Evolutionary conservation across 1,284 basidiomycete genomes (phyloP).

Genomic region (Boletus semigastroideus): DNA sequence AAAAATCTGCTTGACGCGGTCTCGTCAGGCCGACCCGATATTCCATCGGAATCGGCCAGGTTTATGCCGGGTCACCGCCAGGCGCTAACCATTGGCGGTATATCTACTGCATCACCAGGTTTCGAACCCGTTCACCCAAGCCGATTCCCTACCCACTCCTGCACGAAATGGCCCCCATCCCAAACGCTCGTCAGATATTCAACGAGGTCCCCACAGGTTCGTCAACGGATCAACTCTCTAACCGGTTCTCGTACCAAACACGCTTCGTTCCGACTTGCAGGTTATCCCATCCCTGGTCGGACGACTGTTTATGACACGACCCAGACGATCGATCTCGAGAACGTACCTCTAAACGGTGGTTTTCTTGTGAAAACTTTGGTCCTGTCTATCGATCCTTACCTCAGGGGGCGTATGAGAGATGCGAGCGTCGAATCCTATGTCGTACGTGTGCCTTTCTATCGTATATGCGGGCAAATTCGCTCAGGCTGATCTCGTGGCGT

Average conservation of each 20-base stretch:
- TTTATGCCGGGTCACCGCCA: neutral
- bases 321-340: conserved; percentile 40
- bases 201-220: conserved; percentile 9
- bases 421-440: neutral
- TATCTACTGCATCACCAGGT: neutral
- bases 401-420: conserved; percentile 5
- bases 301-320: conserved; percentile 14
- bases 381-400: conserved; percentile 35
- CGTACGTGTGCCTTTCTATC: neutral
- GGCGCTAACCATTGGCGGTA: neutral
- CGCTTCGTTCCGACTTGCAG: conserved; percentile 1
- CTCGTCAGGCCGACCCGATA: no score
- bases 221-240: neutral
- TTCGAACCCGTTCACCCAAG: neutral
- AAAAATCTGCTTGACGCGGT: neutral
- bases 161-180: conserved; percentile 7
- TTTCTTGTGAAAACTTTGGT: conserved; percentile 38
- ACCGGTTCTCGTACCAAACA: no score
- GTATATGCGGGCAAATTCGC: neutral
- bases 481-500: neutral
- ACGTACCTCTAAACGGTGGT: conserved; percentile 37
- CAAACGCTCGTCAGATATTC: conserved; percentile 18
- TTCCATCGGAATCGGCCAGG: neutral
- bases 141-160: neutral
- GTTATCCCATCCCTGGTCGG: conserved; percentile 31